Evolutionary conservation across 176 grass and related monocot genomes (phyloP).

Genomic region (Raddia guianensis): DNA sequence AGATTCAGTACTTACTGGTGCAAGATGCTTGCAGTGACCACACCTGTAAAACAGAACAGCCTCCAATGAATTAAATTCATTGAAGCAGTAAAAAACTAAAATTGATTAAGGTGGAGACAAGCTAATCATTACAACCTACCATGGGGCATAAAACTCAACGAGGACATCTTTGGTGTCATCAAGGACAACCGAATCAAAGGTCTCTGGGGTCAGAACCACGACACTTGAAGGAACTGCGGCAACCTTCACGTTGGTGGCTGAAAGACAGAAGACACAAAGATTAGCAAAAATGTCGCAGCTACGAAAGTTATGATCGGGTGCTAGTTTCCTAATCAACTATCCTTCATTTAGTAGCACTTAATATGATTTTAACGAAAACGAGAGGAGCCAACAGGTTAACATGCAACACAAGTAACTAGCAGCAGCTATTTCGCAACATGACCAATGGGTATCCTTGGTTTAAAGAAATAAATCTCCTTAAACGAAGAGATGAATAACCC

Average conservation of each 20-base stretch:
- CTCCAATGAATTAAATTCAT: conserved; percentile 27
- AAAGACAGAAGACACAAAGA: conserved; percentile 28
- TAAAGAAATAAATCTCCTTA: not conserved
- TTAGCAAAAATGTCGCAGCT: not conserved
- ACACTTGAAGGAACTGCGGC: conserved; percentile 82
- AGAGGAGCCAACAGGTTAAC: not conserved
- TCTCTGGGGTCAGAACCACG: conserved; percentile 66
- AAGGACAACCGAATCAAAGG: conserved; percentile 81
- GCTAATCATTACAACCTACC: conserved; percentile 53
- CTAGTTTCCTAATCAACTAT: not conserved
- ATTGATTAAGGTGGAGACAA: conserved; percentile 3
- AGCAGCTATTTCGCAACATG: conserved; percentile 1
- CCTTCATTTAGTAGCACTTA: not conserved
- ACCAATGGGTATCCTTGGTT: not conserved
- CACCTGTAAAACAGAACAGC: conserved; percentile 62
- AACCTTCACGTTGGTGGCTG: conserved; percentile 94
- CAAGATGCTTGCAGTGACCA: conserved; percentile 97
- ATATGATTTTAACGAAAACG: conserved; percentile 7
- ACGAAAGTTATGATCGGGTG: not conserved
- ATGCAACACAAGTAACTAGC: not conserved
- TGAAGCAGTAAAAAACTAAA: conserved; percentile 3
- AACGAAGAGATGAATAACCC: conserved; percentile 3
- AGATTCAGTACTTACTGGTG: conserved; percentile 72
- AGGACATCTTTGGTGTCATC: conserved; percentile 97
- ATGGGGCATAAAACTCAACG: conserved; percentile 99